These are phyloP conservation scores for Brassica rapa DNA, from an alignment of 345 rosid genomes.

Conservation along the genomic window DNA sequence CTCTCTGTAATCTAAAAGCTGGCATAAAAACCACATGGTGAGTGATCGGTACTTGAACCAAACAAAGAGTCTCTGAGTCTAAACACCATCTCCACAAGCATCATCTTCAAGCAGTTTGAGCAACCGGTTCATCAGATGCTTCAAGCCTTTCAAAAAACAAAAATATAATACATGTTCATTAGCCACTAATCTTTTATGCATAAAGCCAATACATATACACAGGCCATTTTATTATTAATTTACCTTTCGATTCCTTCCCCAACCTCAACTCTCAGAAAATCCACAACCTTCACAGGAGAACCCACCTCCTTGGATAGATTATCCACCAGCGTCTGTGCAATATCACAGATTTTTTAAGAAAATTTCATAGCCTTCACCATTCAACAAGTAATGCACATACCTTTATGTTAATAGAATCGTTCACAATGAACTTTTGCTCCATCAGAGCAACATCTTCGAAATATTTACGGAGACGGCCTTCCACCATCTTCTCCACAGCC, in stretches of 20 bases:
- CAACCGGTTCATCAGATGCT: constrained; percentile 35
- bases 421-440: constrained; percentile 87
- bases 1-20: not conserved
- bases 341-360: not conserved
- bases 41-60: not conserved
- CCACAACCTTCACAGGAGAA: constrained; percentile 71
- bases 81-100: constrained; percentile 9
- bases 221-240: not conserved
- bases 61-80: not conserved
- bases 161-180: not conserved
- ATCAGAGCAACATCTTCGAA: constrained; percentile 85
- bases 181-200: not conserved
- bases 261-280: constrained; percentile 88
- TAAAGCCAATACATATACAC: not conserved
- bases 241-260: constrained; percentile 98
- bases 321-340: constrained; percentile 58
- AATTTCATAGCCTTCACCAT: not conserved
- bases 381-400: constrained; percentile 40
- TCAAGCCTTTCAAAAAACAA: constrained; percentile 35
- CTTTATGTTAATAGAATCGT: constrained; percentile 71
- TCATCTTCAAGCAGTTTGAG: constrained; percentile 38
- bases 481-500: constrained; percentile 93
- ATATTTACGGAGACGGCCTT: constrained; percentile 93
- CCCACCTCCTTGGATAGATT: constrained; percentile 81
- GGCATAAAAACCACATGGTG: not conserved